Evolutionary conservation across 495 filamentous ascomycete species (phyloP).

Genomic region (Corynascus novoguineensis): DNA sequence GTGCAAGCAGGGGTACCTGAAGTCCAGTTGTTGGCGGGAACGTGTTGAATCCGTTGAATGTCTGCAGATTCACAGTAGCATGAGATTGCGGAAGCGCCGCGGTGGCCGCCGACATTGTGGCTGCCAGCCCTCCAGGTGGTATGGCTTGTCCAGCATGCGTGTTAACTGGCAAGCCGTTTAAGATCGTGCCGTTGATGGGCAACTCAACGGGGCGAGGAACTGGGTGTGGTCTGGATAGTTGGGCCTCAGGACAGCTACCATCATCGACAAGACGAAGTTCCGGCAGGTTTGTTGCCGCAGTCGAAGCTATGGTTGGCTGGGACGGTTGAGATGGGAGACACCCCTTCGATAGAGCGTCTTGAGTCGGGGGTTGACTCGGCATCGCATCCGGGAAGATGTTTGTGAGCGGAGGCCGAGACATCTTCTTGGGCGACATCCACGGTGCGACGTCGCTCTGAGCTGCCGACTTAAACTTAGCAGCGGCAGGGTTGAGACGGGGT

Average conservation of each 20-base stretch:
- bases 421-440: slow-evolving; percentile 17
- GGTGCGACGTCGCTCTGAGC: background rate
- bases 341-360: no score
- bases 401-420: slow-evolving; percentile 21
- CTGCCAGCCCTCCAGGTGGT: background rate
- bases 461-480: slow-evolving; percentile 27
- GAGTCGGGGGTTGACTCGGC: background rate
- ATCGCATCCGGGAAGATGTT: slow-evolving; percentile 21
- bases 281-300: background rate
- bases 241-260: background rate
- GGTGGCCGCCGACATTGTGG: background rate
- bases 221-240: background rate
- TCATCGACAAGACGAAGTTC: background rate
- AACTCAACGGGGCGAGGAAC: background rate
- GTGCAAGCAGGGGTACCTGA: background rate
- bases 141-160: background rate
- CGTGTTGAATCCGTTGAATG: slow-evolving; percentile 4
- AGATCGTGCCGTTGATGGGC: background rate
- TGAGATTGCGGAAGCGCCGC: background rate
- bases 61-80: background rate
- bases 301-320: background rate
- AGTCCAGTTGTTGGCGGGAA: slow-evolving; percentile 4
- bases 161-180: background rate
- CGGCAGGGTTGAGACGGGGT: slow-evolving; percentile 23
- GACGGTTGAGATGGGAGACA: background rate